phyloP scores from a whole-genome alignment of 768 basidiomycete species.

The Dacryopinax primogenitus region DNA sequence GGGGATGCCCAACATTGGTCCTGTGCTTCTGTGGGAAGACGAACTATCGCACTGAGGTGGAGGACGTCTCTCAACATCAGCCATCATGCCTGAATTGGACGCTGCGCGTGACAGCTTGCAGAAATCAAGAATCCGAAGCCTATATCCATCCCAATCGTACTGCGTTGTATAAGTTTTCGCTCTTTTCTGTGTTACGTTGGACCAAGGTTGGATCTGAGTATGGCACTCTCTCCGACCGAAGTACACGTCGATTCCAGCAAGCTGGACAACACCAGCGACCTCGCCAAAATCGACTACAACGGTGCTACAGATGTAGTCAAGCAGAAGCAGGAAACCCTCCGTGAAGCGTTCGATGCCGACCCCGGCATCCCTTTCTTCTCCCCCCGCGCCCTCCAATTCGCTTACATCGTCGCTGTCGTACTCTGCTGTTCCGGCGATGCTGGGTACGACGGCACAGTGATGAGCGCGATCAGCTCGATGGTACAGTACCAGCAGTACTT shows the following conservation, averaged over 20 bases:
- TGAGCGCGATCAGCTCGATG: conserved; percentile 44
- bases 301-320: neutral
- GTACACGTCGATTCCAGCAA: neutral
- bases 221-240: neutral
- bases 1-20: no score
- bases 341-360: neutral
- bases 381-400: neutral
- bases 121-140: no score
- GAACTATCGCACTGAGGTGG: no score
- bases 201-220: neutral
- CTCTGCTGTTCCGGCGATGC: conserved; percentile 40
- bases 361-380: neutral
- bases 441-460: conserved; percentile 45
- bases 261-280: neutral
- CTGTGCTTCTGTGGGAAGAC: no score
- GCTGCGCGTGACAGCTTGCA: neutral
- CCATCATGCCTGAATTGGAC: neutral
- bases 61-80: neutral
- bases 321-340: neutral
- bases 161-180: neutral
- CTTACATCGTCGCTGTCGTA: conserved; percentile 31
- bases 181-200: neutral
- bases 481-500: conserved; percentile 35
- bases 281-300: neutral
- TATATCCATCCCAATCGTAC: no score